These are phyloP conservation scores for Saksenaea vasiformis DNA, from an alignment of 371 early-diverging fungal genomes.

Conservation along the genomic window DNA sequence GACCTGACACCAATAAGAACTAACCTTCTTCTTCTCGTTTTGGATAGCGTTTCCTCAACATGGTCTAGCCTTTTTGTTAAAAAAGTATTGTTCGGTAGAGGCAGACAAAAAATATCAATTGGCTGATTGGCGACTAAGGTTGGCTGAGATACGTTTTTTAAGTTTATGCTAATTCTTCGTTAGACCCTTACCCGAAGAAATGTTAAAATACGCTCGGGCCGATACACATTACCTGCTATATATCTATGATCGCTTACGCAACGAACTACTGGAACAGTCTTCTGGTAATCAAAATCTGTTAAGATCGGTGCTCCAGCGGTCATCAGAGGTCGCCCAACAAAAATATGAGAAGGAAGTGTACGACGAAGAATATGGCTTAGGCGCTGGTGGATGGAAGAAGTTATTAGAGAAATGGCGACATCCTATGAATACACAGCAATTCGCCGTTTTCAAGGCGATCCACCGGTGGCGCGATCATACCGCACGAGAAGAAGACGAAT, in stretches of 20 bases:
- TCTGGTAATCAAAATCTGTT: slow-evolving; percentile 68
- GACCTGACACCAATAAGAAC: not conserved
- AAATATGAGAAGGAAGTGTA: slow-evolving; percentile 80
- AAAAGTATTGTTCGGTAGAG: slow-evolving; percentile 74
- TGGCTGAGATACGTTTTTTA: slow-evolving; percentile 2
- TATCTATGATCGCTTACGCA: slow-evolving; percentile 90
- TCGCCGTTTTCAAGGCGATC: slow-evolving; percentile 83
- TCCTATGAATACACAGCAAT: slow-evolving; percentile 59
- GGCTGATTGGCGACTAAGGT: slow-evolving; percentile 97
- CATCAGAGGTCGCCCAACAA: slow-evolving; percentile 66
- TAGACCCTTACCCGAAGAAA: slow-evolving; percentile 89
- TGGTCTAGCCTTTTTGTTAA: slow-evolving; percentile 82
- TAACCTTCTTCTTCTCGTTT: not conserved
- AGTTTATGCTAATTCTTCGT: not conserved
- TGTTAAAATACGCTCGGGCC: slow-evolving; percentile 90
- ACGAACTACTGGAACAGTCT: slow-evolving; percentile 68
- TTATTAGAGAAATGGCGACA: slow-evolving; percentile 67
- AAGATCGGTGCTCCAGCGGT: slow-evolving; percentile 67
- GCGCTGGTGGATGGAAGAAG: slow-evolving; percentile 77
- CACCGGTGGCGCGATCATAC: slow-evolving; percentile 91
- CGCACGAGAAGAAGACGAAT: slow-evolving; percentile 93
- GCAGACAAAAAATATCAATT: slow-evolving; percentile 94
- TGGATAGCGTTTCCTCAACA: slow-evolving; percentile 62
- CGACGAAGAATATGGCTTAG: slow-evolving; percentile 73
- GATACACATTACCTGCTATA: slow-evolving; percentile 97